These are phyloP conservation scores for Phytopythium vexans DNA, from an alignment of 352 stramenopile species.

Conservation along the genomic window DNA sequence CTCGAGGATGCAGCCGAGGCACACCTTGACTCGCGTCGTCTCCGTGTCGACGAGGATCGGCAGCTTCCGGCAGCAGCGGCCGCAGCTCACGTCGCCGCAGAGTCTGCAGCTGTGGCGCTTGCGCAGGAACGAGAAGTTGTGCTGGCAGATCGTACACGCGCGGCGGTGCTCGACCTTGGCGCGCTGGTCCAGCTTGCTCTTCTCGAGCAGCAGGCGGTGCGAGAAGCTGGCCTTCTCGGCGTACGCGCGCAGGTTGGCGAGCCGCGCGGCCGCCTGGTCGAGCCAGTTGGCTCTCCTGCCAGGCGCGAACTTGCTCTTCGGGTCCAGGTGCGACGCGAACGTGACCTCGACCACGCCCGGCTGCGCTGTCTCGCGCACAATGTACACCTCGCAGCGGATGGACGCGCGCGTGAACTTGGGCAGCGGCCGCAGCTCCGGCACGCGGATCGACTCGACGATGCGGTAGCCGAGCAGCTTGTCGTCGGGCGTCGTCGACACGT, in stretches of 20 bases:
- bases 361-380: slow-evolving; percentile 58
- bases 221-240: slow-evolving; percentile 71
- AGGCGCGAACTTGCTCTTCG: slow-evolving; percentile 70
- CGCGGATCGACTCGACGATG: slow-evolving; percentile 79
- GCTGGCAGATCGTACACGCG: slow-evolving; percentile 61
- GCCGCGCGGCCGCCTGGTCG: slow-evolving; percentile 47
- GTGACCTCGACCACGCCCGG: slow-evolving; percentile 79
- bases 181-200: slow-evolving; percentile 32
- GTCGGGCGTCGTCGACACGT: slow-evolving; percentile 59
- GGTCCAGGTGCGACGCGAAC: slow-evolving; percentile 79
- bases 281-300: slow-evolving; percentile 58
- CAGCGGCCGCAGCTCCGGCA: slow-evolving; percentile 52
- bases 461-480: slow-evolving; percentile 69
- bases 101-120: slow-evolving; percentile 76
- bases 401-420: slow-evolving; percentile 66
- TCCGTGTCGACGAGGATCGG: slow-evolving; percentile 58
- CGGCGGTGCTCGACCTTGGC: slow-evolving; percentile 39
- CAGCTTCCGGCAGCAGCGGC: slow-evolving; percentile 72
- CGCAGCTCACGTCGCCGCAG: slow-evolving; percentile 64
- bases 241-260: slow-evolving; percentile 57
- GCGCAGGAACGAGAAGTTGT: slow-evolving; percentile 69
- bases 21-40: slow-evolving; percentile 69
- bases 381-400: slow-evolving; percentile 79
- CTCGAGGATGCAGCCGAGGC: slow-evolving; percentile 72
- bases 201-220: slow-evolving; percentile 46